These are phyloP conservation scores for Didymella pinodella DNA, from an alignment of 2,329 filamentous ascomycete genomes.

Conservation along the genomic window DNA sequence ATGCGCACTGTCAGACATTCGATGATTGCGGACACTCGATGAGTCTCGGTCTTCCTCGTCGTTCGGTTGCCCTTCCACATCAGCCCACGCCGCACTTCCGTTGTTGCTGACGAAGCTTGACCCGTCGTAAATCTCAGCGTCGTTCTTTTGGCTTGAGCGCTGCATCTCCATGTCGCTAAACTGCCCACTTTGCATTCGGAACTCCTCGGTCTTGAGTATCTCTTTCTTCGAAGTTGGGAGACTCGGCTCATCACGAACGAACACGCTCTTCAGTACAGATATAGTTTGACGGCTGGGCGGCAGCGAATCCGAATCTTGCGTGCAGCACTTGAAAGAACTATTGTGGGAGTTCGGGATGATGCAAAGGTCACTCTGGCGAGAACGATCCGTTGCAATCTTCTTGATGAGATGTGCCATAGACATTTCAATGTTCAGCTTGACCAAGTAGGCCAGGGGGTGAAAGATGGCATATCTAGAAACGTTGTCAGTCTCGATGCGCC, in stretches of 20 bases:
- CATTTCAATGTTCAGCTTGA: slow-evolving; percentile 55
- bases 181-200: slow-evolving; percentile 17
- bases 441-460: slow-evolving; percentile 57
- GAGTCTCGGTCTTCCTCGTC: not conserved
- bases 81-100: slow-evolving; percentile 4
- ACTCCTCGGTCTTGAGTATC: slow-evolving; percentile 20
- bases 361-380: slow-evolving; percentile 8
- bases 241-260: slow-evolving; percentile 8
- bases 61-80: not conserved
- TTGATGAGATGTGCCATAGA: slow-evolving; percentile 53
- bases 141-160: not conserved
- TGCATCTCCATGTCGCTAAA: not conserved
- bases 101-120: slow-evolving; percentile 8
- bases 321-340: slow-evolving; percentile 5
- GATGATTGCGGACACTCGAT: not conserved
- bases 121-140: slow-evolving; percentile 7
- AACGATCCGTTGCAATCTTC: slow-evolving; percentile 28
- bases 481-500: not conserved
- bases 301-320: slow-evolving; percentile 5
- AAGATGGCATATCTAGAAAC: slow-evolving; percentile 55
- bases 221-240: slow-evolving; percentile 2
- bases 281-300: slow-evolving; percentile 13
- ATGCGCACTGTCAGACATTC: not conserved
- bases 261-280: slow-evolving; percentile 21
- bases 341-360: slow-evolving; percentile 8